These are phyloP conservation scores for Coccomyxa subellipsoidea DNA, from an alignment of 163 green algal genomes.

Conservation along the genomic window DNA sequence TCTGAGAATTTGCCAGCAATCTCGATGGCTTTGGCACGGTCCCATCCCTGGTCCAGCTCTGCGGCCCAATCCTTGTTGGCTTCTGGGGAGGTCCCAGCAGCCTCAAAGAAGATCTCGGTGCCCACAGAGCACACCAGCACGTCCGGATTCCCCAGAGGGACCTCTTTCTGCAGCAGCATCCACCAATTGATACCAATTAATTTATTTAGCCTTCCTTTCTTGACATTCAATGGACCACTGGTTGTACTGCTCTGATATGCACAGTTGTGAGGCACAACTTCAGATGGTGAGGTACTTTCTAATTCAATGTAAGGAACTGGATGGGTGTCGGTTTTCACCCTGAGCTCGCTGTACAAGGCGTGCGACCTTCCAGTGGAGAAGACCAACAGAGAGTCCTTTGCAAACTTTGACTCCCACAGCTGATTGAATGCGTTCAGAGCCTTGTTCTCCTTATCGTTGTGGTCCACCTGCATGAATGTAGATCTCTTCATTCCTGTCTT, in stretches of 20 bases:
- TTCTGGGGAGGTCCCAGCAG: slow-evolving; percentile 7
- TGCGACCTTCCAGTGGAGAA: slow-evolving; percentile 92
- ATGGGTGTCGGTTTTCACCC: slow-evolving; percentile 33
- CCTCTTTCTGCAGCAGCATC: slow-evolving; percentile 55
- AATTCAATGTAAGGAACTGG: neutral
- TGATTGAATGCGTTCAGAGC: slow-evolving; percentile 75
- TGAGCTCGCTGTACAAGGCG: slow-evolving; percentile 71
- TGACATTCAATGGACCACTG: too few species aligned
- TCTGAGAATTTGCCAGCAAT: neutral
- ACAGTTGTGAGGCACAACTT: too few species aligned
- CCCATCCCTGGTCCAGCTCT: slow-evolving; percentile 80
- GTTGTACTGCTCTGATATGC: too few species aligned
- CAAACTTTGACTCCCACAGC: slow-evolving; percentile 69
- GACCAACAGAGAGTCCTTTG: slow-evolving; percentile 71
- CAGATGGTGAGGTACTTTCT: too few species aligned
- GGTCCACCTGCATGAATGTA: slow-evolving; percentile 69
- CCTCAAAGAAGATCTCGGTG: slow-evolving; percentile 82
- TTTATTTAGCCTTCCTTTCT: too few species aligned
- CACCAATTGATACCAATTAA: too few species aligned
- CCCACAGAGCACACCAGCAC: slow-evolving; percentile 96
- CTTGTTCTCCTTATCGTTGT: slow-evolving; percentile 74
- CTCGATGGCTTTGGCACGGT: slow-evolving; percentile 41
- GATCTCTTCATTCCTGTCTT: neutral
- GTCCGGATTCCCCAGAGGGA: slow-evolving; percentile 75
- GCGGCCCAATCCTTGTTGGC: slow-evolving; percentile 70